Evolutionary conservation across 495 filamentous ascomycete genomes (phyloP).

Genomic region (Thozetella sp.): DNA sequence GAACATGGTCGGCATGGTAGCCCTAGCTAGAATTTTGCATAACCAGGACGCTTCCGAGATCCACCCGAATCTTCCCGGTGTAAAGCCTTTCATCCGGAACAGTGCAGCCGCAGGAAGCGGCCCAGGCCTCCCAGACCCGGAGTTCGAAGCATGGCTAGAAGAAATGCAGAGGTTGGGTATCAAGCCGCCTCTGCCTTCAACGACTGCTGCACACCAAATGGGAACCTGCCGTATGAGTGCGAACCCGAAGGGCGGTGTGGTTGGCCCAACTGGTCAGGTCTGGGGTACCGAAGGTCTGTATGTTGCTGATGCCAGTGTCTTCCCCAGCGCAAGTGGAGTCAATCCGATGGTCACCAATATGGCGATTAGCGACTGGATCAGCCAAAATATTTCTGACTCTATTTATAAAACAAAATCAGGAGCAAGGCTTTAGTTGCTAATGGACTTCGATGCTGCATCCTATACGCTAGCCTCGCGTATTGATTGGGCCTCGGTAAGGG

Average conservation of each 20-base stretch:
- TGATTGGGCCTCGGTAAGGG: too few relatives aligned
- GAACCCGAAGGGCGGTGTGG: conserved; percentile 53
- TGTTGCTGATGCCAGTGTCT: conserved; percentile 75
- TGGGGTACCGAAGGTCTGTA: conserved; percentile 69
- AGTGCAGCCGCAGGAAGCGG: not conserved
- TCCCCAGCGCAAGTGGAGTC: conserved; percentile 76
- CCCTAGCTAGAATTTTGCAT: conserved; percentile 65
- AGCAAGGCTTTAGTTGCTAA: too few relatives aligned
- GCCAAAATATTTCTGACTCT: too few relatives aligned
- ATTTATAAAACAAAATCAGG: too few relatives aligned
- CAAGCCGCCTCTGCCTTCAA: conserved; percentile 41
- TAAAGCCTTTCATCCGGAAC: conserved; percentile 58
- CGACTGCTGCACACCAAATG: conserved; percentile 72
- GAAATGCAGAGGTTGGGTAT: conserved; percentile 53
- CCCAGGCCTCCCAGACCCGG: conserved; percentile 8
- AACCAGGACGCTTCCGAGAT: conserved; percentile 70
- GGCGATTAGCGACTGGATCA: conserved; percentile 58
- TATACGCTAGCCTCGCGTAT: too few relatives aligned
- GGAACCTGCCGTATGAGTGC: conserved; percentile 73
- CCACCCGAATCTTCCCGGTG: conserved; percentile 48
- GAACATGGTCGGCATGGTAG: conserved; percentile 60
- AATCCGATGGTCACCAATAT: conserved; percentile 85
- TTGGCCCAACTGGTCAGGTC: conserved; percentile 66
- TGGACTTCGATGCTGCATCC: too few relatives aligned
- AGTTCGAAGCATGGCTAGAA: conserved; percentile 38